Percentiles rank a stretch among this genome's conserved stretches.
Evolutionary conservation across 441 rosid genomes (phyloP).

Genomic region (Mallotus repandus): DNA sequence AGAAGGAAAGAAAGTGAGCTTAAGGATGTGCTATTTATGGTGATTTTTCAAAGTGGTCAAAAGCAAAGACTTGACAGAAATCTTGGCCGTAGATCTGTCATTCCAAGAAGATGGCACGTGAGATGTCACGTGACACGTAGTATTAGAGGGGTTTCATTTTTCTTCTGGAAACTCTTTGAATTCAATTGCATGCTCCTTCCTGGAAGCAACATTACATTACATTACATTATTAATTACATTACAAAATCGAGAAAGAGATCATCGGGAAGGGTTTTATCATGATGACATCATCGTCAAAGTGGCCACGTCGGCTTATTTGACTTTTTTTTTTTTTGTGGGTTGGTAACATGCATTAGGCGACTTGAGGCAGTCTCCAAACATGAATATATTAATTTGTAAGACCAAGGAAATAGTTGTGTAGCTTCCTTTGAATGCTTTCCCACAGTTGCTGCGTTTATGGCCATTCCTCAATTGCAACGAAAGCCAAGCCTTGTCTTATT

Average conservation of each 20-base stretch:
- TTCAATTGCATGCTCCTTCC: constrained; percentile 13
- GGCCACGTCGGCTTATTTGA: constrained; percentile 15
- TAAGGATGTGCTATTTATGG: constrained; percentile 20
- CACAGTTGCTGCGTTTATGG: too few relatives aligned
- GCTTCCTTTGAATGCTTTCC: too few relatives aligned
- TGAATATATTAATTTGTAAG: too few relatives aligned
- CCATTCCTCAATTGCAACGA: too few relatives aligned
- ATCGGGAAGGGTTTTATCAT: neutral
- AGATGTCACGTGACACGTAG: constrained; percentile 17
- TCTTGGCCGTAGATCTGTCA: constrained; percentile 21
- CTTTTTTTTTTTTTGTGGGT: constrained; percentile 5
- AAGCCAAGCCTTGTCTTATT: too few relatives aligned
- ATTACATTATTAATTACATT: too few relatives aligned
- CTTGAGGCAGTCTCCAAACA: too few relatives aligned
- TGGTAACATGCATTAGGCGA: too few relatives aligned
- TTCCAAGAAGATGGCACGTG: constrained; percentile 10
- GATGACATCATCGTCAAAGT: constrained; percentile 25
- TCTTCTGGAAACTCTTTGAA: constrained; percentile 15
- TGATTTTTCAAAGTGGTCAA: constrained; percentile 25
- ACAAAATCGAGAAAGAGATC: neutral
- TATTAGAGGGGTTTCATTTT: neutral
- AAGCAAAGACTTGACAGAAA: constrained; percentile 17
- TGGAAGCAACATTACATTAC: constrained; percentile 12
- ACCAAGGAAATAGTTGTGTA: too few relatives aligned
- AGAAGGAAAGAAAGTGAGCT: neutral